Percentiles rank a stretch among this genome's conserved stretches.
Evolutionary conservation across 768 basidiomycete species (phyloP).

Genomic region (Panaeolus cyanescens): DNA sequence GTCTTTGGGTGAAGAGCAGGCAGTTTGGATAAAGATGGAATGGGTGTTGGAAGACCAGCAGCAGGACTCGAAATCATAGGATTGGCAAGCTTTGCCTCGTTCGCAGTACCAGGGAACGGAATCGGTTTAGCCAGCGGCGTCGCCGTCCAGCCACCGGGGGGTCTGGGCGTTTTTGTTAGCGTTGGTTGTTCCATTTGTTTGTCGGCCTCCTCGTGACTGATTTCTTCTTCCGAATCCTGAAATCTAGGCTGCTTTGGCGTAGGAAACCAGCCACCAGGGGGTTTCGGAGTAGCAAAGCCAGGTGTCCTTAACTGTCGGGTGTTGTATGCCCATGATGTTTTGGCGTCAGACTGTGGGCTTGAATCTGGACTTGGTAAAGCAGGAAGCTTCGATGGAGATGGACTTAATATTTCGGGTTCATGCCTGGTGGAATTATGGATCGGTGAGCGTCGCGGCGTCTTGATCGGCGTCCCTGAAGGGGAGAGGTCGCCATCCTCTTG

Average conservation of each 20-base stretch:
- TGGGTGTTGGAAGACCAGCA: constrained; percentile 48
- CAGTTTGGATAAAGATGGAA: constrained; percentile 50
- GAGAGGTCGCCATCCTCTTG: neutral
- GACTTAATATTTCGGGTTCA: neutral
- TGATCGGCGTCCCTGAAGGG: neutral
- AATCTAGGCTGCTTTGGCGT: constrained; percentile 29
- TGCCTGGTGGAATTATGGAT: neutral
- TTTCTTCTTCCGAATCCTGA: neutral
- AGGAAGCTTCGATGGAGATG: neutral
- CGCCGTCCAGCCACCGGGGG: constrained; percentile 39
- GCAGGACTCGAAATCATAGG: constrained; percentile 25
- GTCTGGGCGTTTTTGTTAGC: constrained; percentile 26
- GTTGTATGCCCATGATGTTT: neutral
- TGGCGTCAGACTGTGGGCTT: neutral
- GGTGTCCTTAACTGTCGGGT: constrained; percentile 11
- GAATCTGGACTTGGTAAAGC: neutral
- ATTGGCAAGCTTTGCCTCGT: constrained; percentile 9
- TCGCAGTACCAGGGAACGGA: constrained; percentile 4
- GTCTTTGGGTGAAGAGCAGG: constrained; percentile 51
- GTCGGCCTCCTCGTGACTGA: neutral
- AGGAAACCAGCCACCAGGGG: constrained; percentile 40
- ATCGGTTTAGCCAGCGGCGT: constrained; percentile 35
- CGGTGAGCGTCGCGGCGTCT: neutral
- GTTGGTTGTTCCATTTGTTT: constrained; percentile 15
- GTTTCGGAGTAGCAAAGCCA: constrained; percentile 39